Percentiles rank a stretch among this genome's conserved stretches.
Evolutionary conservation across 805 yeast genomes (phyloP).

Genomic region (Millerozyma miso): DNA sequence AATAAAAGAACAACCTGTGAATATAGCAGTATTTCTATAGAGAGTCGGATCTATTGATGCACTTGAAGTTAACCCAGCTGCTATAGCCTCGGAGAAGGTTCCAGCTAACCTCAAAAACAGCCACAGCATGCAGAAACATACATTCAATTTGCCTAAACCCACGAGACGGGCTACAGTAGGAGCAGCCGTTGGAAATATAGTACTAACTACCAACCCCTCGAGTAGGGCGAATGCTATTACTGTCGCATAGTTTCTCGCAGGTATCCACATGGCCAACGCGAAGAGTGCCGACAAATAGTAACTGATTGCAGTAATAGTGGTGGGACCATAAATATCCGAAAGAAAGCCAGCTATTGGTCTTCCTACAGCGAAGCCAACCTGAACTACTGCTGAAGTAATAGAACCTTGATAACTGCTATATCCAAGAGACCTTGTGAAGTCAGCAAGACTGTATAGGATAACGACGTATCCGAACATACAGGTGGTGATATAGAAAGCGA

Average conservation of each 20-base stretch:
- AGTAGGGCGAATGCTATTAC: slow-evolving; percentile 49
- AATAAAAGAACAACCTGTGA: slow-evolving; percentile 54
- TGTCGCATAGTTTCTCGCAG: slow-evolving; percentile 54
- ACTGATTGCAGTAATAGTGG: slow-evolving; percentile 34
- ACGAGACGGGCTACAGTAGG: slow-evolving; percentile 49
- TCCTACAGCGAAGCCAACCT: slow-evolving; percentile 52
- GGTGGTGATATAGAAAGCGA: slow-evolving; percentile 38
- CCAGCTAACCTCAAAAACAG: slow-evolving; percentile 46
- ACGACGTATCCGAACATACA: slow-evolving; percentile 61
- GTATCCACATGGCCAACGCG: slow-evolving; percentile 38
- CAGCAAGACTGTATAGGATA: slow-evolving; percentile 54
- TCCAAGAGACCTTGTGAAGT: slow-evolving; percentile 58
- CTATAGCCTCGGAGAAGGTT: slow-evolving; percentile 56
- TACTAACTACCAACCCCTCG: slow-evolving; percentile 57
- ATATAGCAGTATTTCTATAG: slow-evolving; percentile 51
- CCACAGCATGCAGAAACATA: slow-evolving; percentile 52
- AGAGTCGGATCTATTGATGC: slow-evolving; percentile 37
- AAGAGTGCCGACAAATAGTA: slow-evolving; percentile 25
- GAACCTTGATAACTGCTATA: slow-evolving; percentile 53
- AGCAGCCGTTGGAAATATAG: slow-evolving; percentile 53
- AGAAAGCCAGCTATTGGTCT: slow-evolving; percentile 53
- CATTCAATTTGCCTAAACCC: slow-evolving; percentile 50
- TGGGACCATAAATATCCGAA: slow-evolving; percentile 49
- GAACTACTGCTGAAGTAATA: slow-evolving; percentile 54
- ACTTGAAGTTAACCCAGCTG: slow-evolving; percentile 43